Evolutionary conservation across 83 land plant species (phyloP).

Genomic region (Isoetes engelmannii): DNA sequence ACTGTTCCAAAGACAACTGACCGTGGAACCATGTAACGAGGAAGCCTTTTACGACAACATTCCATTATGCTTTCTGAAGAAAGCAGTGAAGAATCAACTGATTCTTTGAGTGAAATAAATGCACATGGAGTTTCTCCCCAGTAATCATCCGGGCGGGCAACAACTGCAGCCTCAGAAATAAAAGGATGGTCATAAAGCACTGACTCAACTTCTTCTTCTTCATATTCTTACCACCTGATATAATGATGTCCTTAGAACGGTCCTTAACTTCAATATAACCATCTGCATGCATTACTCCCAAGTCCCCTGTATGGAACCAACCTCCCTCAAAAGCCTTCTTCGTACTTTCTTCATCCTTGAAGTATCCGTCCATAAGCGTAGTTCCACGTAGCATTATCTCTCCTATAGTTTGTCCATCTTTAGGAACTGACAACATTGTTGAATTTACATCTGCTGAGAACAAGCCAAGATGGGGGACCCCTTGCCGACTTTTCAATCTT

Average conservation of each 20-base stretch:
- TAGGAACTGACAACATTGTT: slow-evolving; percentile 63
- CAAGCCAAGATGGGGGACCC: slow-evolving; percentile 52
- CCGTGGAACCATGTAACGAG: slow-evolving; percentile 14
- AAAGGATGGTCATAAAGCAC: slow-evolving; percentile 63
- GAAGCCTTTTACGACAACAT: slow-evolving; percentile 10
- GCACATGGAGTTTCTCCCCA: slow-evolving; percentile 95
- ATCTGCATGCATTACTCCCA: slow-evolving; percentile 69
- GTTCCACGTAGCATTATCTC: slow-evolving; percentile 81
- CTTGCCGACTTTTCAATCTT: slow-evolving; percentile 58
- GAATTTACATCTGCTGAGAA: slow-evolving; percentile 46
- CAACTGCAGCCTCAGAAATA: slow-evolving; percentile 78
- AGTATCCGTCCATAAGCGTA: slow-evolving; percentile 77
- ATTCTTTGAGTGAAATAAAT: slow-evolving; percentile 53
- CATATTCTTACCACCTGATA: slow-evolving; percentile 95
- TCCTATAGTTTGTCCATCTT: slow-evolving; percentile 64
- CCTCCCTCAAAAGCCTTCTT: slow-evolving; percentile 61
- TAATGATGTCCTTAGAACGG: slow-evolving; percentile 81
- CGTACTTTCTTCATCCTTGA: slow-evolving; percentile 49
- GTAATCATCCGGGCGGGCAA: slow-evolving; percentile 68
- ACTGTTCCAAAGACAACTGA: slow-evolving; percentile 15
- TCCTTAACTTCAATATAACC: slow-evolving; percentile 79
- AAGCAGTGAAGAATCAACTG: slow-evolving; percentile 1
- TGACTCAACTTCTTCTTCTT: slow-evolving; percentile 80
- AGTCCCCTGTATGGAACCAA: slow-evolving; percentile 71
- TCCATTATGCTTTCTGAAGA: slow-evolving; percentile 1